Base-by-base conservation (phyloP, 2,329 filamentous ascomycete species). In the Trichoderma sp. region DNA sequence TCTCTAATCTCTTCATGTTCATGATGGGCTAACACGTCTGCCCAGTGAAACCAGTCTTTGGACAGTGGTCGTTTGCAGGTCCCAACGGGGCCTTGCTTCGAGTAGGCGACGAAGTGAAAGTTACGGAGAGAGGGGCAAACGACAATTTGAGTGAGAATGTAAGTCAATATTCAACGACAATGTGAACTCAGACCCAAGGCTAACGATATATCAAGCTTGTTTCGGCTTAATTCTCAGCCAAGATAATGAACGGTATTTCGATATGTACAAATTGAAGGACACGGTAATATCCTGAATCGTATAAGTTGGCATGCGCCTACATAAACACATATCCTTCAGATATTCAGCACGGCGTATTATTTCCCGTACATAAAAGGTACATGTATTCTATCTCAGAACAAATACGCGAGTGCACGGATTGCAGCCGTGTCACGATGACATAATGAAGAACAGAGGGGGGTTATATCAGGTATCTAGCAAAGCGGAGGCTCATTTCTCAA, bases 61-160 rank as follows among this genome's bases (percentile, higher is more conserved):
- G 74, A 15, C 73, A 75, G 43, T 75, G 74, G 66, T 71, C 74
- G 6, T 74, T 71, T 63, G 72, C 71, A 12, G 72, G 72, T 12
- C 73, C 74, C 15, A 73, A 71, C n/a, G 74, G 74, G 12, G 73
- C 66, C 3, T 71, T 70, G 4, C 43, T 75, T 9, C 53, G 73
- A 30, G 74, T 75, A 8, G 74, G 73, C 1, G 74, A 86, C 76
- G 72, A 71, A 51, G 53, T 74, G 24, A 58, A 60, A 18, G 65
- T 74, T 18, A 72, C 62, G 8, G 57, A 73, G 56, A 74, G 71
- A 18, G 63, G 63, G 28, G 28, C 32, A 6, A 53, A 43, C 14
- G 57, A 70, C 8, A 62, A 15, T 6, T 14, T 60, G 65, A 43
- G 24, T 24, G 32, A 68, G 11, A 36, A 68, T 28, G 53, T 32